phyloP scores from a whole-genome alignment of 331 rosid genomes.

The Erythrophleum ivorense region DNA sequence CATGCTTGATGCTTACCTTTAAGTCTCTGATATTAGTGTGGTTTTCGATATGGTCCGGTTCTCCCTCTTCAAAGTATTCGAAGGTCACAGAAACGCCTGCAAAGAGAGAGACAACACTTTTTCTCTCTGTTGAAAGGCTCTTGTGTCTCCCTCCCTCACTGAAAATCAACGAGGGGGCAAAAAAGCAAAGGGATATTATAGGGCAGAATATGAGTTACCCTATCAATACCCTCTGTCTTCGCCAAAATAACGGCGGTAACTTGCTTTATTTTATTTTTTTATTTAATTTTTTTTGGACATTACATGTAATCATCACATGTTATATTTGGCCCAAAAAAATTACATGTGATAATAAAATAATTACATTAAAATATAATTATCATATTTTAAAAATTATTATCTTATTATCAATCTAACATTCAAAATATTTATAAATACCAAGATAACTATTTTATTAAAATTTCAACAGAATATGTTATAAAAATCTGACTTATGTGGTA shows the following conservation, averaged over 20 bases:
- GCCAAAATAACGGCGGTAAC: constrained; percentile 31
- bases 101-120: constrained; percentile 28
- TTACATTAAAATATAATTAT: not conserved
- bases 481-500: no score
- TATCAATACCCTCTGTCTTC: constrained; percentile 9
- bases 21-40: not conserved
- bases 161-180: constrained; percentile 37
- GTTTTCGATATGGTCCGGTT: not conserved
- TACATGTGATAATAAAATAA: not conserved
- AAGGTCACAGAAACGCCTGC: constrained; percentile 26
- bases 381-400: no score
- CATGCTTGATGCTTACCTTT: constrained; percentile 55
- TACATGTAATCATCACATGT: not conserved
- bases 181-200: constrained; percentile 7
- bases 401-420: no score
- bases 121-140: not conserved
- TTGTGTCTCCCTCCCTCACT: constrained; percentile 13
- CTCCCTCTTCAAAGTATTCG: constrained; percentile 1
- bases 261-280: not conserved
- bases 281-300: not conserved
- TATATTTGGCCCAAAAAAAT: no score
- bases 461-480: no score
- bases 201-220: constrained; percentile 29
- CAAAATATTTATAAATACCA: no score
- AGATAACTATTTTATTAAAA: no score